phyloP scores from a whole-genome alignment of 768 basidiomycete species.

The Lentinula sp. region DNA sequence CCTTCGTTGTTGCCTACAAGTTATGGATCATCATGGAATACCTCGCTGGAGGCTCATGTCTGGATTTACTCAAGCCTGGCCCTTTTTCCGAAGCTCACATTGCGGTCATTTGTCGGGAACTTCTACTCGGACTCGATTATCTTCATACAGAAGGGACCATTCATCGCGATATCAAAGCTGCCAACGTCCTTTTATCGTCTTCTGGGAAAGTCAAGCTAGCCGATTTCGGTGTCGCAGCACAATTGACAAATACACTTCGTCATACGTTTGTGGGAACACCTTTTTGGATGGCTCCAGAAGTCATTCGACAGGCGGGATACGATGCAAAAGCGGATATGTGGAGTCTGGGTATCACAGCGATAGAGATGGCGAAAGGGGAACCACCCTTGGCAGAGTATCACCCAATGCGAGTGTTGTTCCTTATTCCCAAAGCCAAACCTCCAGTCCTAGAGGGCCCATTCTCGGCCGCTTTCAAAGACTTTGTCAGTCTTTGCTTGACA shows the following conservation, averaged over 20 bases:
- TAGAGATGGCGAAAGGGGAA: slow-evolving; percentile 97
- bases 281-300: slow-evolving; percentile 99
- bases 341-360: slow-evolving; percentile 96
- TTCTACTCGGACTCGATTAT: slow-evolving; percentile 90
- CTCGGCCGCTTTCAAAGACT: slow-evolving; percentile 86
- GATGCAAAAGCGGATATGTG: slow-evolving; percentile 96
- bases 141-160: slow-evolving; percentile 95
- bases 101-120: slow-evolving; percentile 89
- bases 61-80: slow-evolving; percentile 91
- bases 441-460: slow-evolving; percentile 87
- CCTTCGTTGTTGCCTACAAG: slow-evolving; percentile 95
- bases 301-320: slow-evolving; percentile 95
- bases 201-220: slow-evolving; percentile 94
- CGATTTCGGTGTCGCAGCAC: slow-evolving; percentile 98
- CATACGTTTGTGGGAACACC: slow-evolving; percentile 98
- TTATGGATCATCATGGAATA: slow-evolving; percentile 99
- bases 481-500: slow-evolving; percentile 82
- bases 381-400: slow-evolving; percentile 97
- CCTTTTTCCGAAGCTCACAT: slow-evolving; percentile 91
- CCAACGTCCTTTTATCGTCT: slow-evolving; percentile 88
- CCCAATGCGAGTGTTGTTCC: slow-evolving; percentile 96
- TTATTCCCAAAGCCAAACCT: slow-evolving; percentile 95
- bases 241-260: slow-evolving; percentile 87
- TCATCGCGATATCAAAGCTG: slow-evolving; percentile 98
- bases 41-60: slow-evolving; percentile 96